Conservation (phyloP, 768 basidiomycete species). For the Rhizopogon salebrosus region DNA sequence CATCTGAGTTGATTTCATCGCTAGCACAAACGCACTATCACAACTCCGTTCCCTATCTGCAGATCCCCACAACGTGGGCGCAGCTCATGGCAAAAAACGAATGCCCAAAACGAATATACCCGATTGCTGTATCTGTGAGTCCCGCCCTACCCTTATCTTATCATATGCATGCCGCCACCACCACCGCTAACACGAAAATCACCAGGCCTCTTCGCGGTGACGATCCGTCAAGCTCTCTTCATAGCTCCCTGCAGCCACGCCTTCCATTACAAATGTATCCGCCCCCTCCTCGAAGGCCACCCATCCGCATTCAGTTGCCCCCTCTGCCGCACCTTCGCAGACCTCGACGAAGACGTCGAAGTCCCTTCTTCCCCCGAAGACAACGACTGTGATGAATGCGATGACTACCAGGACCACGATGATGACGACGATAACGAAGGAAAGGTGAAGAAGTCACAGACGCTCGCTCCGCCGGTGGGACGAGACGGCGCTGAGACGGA, state of each 20-base stretch:
- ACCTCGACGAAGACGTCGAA: slow-evolving; percentile 95
- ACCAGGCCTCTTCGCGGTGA: slow-evolving; percentile 73
- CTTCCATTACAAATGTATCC: slow-evolving; percentile 95
- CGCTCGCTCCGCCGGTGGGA: slow-evolving; percentile 10
- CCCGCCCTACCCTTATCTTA: background rate
- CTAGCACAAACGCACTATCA: slow-evolving; percentile 71
- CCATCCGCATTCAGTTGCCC: slow-evolving; percentile 94
- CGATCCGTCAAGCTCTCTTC: slow-evolving; percentile 93
- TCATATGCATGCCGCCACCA: slow-evolving; percentile 1
- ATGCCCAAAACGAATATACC: slow-evolving; percentile 45
- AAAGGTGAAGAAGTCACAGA: slow-evolving; percentile 21
- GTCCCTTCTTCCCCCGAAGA: slow-evolving; percentile 25
- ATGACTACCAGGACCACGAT: slow-evolving; percentile 6
- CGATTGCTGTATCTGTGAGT: slow-evolving; percentile 92
- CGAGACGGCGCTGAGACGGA: slow-evolving; percentile 30
- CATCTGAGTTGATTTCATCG: background rate
- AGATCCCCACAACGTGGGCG: slow-evolving; percentile 19
- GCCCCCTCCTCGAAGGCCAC: slow-evolving; percentile 83
- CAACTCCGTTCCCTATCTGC: slow-evolving; percentile 72
- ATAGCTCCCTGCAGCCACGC: slow-evolving; percentile 97
- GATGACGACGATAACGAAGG: slow-evolving; percentile 5
- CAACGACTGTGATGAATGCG: too few species aligned
- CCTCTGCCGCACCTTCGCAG: slow-evolving; percentile 89
- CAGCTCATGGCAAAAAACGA: slow-evolving; percentile 17
- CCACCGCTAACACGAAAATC: slow-evolving; percentile 1